Percentiles rank a stretch among this genome's conserved stretches.
These are phyloP conservation scores for Cytospora piceicola DNA, from an alignment of 2,329 filamentous ascomycete genomes.

Conservation along the genomic window DNA sequence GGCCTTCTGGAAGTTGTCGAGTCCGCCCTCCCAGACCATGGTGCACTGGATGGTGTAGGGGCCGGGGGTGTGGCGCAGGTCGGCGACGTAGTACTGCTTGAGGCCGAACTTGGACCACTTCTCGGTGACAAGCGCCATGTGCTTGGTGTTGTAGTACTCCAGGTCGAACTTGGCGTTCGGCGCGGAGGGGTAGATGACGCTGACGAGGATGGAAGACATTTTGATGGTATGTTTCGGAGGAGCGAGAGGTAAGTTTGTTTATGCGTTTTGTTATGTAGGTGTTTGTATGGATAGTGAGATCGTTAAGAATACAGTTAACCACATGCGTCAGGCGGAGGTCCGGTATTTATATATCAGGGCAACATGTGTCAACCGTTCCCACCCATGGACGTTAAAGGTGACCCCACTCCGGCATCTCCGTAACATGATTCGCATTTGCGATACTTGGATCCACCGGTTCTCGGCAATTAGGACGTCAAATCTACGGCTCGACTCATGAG, in stretches of 20 bases:
- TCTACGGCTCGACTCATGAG: background rate
- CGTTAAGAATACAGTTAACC: background rate
- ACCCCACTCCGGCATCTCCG: background rate
- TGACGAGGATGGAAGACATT: conserved; percentile 31
- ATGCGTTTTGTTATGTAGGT: background rate
- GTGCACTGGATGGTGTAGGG: conserved; percentile 37
- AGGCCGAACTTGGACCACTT: conserved; percentile 47
- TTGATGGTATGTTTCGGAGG: conserved; percentile 1
- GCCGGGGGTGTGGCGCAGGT: conserved; percentile 31
- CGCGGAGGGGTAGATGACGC: conserved; percentile 48
- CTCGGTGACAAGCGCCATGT: conserved; percentile 50
- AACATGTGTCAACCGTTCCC: background rate
- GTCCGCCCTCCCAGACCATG: conserved; percentile 39
- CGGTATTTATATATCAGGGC: background rate
- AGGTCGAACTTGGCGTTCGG: conserved; percentile 49
- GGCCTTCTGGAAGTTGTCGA: conserved; percentile 35
- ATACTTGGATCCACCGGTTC: background rate
- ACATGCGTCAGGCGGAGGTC: background rate
- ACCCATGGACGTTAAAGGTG: background rate
- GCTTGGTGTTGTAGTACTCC: conserved; percentile 51
- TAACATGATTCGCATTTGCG: background rate
- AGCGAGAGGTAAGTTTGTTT: background rate
- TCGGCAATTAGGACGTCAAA: background rate
- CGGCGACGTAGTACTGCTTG: conserved; percentile 39
- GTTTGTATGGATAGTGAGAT: background rate